Evolutionary conservation across 257 asterid species (phyloP).

Genomic region (Mitragyna speciosa): DNA sequence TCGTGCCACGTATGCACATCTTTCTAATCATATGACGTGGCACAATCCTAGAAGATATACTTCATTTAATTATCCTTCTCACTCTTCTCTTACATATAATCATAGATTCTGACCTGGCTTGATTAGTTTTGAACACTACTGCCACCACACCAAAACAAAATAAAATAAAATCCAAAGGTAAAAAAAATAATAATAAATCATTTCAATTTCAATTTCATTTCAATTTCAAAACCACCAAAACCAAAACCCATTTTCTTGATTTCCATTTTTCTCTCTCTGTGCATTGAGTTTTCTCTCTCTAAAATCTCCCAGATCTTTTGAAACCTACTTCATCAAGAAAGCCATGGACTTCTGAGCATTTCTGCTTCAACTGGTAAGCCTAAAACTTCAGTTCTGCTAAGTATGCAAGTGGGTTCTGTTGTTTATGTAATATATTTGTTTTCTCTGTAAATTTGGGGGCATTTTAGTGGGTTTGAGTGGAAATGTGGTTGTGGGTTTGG

Average conservation of each 20-base stretch:
- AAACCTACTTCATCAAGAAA: constrained; percentile 19
- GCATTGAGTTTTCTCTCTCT: constrained; percentile 24
- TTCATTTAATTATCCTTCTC: no score
- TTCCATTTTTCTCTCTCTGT: constrained; percentile 14
- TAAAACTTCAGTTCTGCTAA: constrained; percentile 4
- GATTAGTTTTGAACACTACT: constrained; percentile 28
- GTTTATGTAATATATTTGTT: neutral
- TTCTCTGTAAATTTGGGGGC: neutral
- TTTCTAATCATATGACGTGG: neutral
- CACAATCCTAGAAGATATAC: constrained; percentile 6
- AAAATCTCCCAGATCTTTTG: constrained; percentile 39
- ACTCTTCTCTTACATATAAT: neutral
- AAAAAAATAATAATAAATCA: neutral
- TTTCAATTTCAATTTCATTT: constrained; percentile 23
- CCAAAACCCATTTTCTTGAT: constrained; percentile 5
- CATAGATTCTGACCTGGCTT: constrained; percentile 27
- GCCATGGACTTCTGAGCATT: constrained; percentile 36
- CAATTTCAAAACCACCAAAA: constrained; percentile 20
- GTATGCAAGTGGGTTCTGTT: constrained; percentile 6
- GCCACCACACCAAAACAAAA: constrained; percentile 9
- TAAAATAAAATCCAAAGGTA: neutral
- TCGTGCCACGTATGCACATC: constrained; percentile 14
- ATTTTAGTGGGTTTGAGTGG: constrained; percentile 14
- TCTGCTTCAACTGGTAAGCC: constrained; percentile 33
- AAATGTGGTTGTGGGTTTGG: constrained; percentile 26